Percentiles rank a stretch among this genome's conserved stretches.
These are phyloP conservation scores for Heteromeles arbutifolia DNA, from an alignment of 306 rosid genomes.

Conservation along the genomic window DNA sequence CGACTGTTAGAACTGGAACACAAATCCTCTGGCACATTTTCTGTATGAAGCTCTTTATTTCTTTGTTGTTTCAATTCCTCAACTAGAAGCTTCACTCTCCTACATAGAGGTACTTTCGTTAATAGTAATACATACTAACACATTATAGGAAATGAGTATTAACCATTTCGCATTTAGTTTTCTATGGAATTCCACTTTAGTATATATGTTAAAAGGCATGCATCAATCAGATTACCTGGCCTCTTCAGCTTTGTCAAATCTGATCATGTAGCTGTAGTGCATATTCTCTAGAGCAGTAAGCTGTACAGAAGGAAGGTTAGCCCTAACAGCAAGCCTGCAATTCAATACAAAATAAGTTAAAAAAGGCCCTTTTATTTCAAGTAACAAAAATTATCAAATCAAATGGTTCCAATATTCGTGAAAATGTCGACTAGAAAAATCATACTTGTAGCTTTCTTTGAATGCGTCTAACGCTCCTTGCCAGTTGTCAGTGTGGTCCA, in stretches of 20 bases:
- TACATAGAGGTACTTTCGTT: conserved; percentile 26
- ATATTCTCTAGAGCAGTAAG: conserved; percentile 83
- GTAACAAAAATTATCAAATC: too few species aligned
- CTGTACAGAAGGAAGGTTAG: conserved; percentile 53
- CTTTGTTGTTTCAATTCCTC: conserved; percentile 46
- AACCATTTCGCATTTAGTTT: neutral
- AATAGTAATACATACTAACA: neutral
- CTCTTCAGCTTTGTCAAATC: conserved; percentile 73
- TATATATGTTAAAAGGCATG: conserved; percentile 1
- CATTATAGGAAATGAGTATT: neutral
- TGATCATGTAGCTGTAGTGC: conserved; percentile 83
- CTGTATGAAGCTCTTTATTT: conserved; percentile 32
- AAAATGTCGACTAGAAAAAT: neutral
- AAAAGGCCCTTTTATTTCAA: neutral
- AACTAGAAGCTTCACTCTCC: conserved; percentile 66
- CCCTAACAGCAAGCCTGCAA: conserved; percentile 72
- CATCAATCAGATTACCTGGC: conserved; percentile 51
- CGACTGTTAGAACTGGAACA: conserved; percentile 19
- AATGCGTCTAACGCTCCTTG: conserved; percentile 54
- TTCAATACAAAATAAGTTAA: conserved; percentile 18
- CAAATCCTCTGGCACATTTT: conserved; percentile 33
- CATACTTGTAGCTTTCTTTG: conserved; percentile 67
- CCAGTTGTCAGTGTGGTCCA: conserved; percentile 56
- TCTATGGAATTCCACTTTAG: conserved; percentile 3
- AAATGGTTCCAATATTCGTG: too few species aligned